Evolutionary conservation across 2,329 filamentous ascomycete species (phyloP), one percentile per base, ranked within the genome.

Genomic region (Chaetothyriales sp.): DNA sequence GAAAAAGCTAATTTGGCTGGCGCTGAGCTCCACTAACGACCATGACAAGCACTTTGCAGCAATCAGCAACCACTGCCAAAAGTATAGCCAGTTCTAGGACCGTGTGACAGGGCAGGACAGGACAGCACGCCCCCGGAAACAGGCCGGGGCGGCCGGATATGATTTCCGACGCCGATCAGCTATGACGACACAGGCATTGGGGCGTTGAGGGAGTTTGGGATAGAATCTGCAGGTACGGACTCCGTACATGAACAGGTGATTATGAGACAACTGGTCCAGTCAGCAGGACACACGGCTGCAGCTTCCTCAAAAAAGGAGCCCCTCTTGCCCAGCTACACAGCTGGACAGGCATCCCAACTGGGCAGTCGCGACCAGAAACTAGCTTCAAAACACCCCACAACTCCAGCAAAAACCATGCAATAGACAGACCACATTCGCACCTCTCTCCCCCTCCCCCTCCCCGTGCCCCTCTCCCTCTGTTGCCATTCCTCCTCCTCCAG

Each of bases 401-500:
- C 22, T 45, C 22, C 19, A 22, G 12, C 22, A 12, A 26, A 43
- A 48, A 51, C 47, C 46, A 54, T 55, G 51, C 48, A 46, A 47
- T 55, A 55, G 50, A 44, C 10, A 9, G 15, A 10, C 10, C 46
- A 47, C 19, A 28, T 42, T 26, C 49, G 15, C 44, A 8, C 9
- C 44, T 22, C 15, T 43, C 47, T 36, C 22, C 19, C 20, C 36
- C n/a, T 22, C 15, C 15, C 39, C 20, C 44, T 32, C 26, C 20
- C n/a, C 22, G 9, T 18, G 19, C 36, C 10, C 32, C 12, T 39
- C 32, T 39, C 32, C 32, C 5, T 12, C 22, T 6, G 22, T 25
- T 25, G 6, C 22, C 6, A 6, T 25, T 6, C 22, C 39, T 22
- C n/a, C 12, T 22, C n/a, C 12, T n/a, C 5, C 47, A 15, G 45